Percentiles rank a stretch among this genome's conserved stretches.
phyloP scores from a whole-genome alignment of 306 rosid species.

The Cicer arietinum region DNA sequence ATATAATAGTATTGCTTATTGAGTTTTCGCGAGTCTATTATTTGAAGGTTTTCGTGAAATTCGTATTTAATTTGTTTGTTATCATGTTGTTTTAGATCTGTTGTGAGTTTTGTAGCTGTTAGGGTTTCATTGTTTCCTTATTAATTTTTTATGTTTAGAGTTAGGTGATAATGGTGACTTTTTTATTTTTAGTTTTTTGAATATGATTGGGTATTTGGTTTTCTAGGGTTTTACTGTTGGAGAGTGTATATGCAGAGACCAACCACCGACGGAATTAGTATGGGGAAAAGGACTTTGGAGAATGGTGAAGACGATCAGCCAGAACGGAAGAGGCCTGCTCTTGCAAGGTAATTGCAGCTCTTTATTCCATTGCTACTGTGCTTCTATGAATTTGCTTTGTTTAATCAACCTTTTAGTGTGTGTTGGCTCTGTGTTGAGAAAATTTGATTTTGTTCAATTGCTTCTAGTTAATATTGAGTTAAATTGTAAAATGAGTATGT shows the following conservation, averaged over 20 bases:
- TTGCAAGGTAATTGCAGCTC: conserved; percentile 71
- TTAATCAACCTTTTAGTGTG: neutral
- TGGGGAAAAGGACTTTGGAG: conserved; percentile 81
- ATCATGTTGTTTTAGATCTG: conserved; percentile 49
- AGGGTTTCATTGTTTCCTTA: conserved; percentile 44
- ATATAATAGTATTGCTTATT: neutral
- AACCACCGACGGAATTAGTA: conserved; percentile 59
- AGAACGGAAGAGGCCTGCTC: conserved; percentile 95
- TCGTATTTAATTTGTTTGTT: conserved; percentile 40
- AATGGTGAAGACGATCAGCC: conserved; percentile 91
- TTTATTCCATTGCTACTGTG: conserved; percentile 7
- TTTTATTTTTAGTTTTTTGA: conserved; percentile 35
- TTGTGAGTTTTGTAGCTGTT: conserved; percentile 38
- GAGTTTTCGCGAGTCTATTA: conserved; percentile 14
- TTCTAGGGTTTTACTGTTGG: conserved; percentile 39
- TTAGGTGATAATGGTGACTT: conserved; percentile 39
- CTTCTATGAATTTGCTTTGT: conserved; percentile 25
- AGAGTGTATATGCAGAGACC: conserved; percentile 68
- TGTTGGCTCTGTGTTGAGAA: too few relatives aligned
- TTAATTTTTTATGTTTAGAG: neutral
- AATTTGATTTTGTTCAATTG: too few relatives aligned
- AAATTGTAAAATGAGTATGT: too few relatives aligned
- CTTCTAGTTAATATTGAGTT: too few relatives aligned
- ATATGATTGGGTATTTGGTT: conserved; percentile 57
- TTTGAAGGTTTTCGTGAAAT: conserved; percentile 29